phyloP scores from a whole-genome alignment of 2,329 filamentous ascomycete species.

The Penicillium aurantiogriseum region DNA sequence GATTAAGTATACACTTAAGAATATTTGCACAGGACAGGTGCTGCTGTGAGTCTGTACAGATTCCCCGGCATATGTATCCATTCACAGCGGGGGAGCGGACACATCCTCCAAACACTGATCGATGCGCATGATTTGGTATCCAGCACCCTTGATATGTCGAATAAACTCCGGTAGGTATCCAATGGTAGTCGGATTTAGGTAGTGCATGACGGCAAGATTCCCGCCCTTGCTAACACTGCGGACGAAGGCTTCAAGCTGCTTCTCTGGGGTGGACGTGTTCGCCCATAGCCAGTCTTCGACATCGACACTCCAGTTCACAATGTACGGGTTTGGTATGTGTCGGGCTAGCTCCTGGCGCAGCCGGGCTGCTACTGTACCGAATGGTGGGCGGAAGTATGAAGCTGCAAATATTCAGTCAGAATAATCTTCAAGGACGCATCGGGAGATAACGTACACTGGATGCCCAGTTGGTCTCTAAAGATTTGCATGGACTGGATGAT shows the following conservation, averaged over 20 bases:
- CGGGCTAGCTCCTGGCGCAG: slow-evolving; percentile 62
- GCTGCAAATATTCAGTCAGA: slow-evolving; percentile 30
- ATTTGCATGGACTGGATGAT: slow-evolving; percentile 36
- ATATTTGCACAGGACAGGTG: neutral
- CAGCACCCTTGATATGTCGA: slow-evolving; percentile 60
- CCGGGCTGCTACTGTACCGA: slow-evolving; percentile 65
- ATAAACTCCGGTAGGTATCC: slow-evolving; percentile 65
- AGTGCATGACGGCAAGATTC: slow-evolving; percentile 67
- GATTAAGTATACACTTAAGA: neutral
- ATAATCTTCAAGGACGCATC: slow-evolving; percentile 43
- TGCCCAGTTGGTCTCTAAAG: slow-evolving; percentile 31
- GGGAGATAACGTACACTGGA: slow-evolving; percentile 31
- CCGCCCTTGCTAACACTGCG: slow-evolving; percentile 63
- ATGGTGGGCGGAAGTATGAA: slow-evolving; percentile 67
- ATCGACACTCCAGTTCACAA: slow-evolving; percentile 69
- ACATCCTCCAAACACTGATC: slow-evolving; percentile 67
- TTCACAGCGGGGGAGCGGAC: slow-evolving; percentile 20
- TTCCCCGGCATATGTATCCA: neutral
- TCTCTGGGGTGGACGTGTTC: slow-evolving; percentile 59
- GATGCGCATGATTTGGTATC: slow-evolving; percentile 64
- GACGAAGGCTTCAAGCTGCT: slow-evolving; percentile 65
- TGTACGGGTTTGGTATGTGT: slow-evolving; percentile 52
- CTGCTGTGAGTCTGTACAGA: neutral
- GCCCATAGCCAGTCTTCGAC: slow-evolving; percentile 72
- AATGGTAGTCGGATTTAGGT: slow-evolving; percentile 64